These are phyloP conservation scores for Neurospora sp. DNA, from an alignment of 495 filamentous ascomycete genomes.

Conservation along the genomic window DNA sequence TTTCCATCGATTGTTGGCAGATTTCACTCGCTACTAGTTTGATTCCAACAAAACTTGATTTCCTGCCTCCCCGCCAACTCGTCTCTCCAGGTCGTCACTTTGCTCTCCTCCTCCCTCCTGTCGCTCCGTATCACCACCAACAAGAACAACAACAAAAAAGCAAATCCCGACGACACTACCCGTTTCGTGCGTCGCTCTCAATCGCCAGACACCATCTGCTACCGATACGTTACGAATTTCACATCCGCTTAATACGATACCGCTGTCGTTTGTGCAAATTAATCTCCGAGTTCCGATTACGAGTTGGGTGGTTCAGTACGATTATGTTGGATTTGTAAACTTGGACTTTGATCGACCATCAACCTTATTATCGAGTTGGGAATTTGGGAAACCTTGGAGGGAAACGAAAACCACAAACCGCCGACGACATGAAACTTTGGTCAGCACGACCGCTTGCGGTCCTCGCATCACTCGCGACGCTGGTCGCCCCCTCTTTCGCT, in stretches of 20 bases:
- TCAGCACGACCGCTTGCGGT: constrained; percentile 20
- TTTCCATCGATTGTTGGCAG: not conserved
- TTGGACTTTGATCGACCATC: not conserved
- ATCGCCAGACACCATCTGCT: not conserved
- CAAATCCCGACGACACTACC: not conserved
- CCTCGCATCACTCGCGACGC: constrained; percentile 23
- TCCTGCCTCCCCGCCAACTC: not conserved
- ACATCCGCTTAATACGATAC: not conserved
- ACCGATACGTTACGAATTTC: not conserved
- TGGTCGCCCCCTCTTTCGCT: constrained; percentile 18
- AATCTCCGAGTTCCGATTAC: not conserved
- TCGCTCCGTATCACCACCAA: not conserved
- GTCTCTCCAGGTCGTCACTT: not conserved
- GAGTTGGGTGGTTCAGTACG: not conserved
- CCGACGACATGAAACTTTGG: not conserved
- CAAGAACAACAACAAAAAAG: not conserved
- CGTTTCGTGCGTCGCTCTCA: not conserved
- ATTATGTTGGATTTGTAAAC: not conserved
- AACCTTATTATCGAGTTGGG: not conserved
- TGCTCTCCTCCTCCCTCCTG: not conserved
- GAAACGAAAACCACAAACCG: not conserved
- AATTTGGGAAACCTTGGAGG: not conserved
- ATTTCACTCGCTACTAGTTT: not conserved
- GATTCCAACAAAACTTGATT: not conserved
- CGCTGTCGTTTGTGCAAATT: not conserved